These are phyloP conservation scores for Metarhizium brunneum DNA, from an alignment of 2,329 filamentous ascomycete species.

Conservation along the genomic window DNA sequence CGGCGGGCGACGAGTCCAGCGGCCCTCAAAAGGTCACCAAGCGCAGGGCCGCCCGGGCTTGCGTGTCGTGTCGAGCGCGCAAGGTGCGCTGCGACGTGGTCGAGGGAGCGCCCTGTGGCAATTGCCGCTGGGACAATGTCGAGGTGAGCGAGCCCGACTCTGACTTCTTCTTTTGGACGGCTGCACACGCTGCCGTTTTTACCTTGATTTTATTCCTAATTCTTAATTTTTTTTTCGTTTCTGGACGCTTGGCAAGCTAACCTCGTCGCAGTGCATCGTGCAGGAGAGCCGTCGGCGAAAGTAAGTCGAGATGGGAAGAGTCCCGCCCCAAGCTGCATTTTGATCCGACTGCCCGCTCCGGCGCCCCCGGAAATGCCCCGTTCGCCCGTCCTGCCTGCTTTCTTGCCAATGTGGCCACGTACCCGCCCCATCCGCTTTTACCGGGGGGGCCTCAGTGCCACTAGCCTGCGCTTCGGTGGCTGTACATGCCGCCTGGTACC, in stretches of 20 bases:
- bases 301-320: slow-evolving; percentile 40
- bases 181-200: too few species aligned
- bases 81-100: slow-evolving; percentile 94
- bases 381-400: background rate
- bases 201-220: too few species aligned
- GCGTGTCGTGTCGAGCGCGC: slow-evolving; percentile 76
- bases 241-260: background rate
- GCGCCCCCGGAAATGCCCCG: slow-evolving; percentile 1
- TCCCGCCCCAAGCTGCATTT: background rate
- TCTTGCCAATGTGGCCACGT: too few species aligned
- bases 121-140: slow-evolving; percentile 73
- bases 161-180: background rate
- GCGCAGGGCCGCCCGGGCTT: slow-evolving; percentile 82
- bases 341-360: background rate
- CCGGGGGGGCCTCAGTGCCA: background rate
- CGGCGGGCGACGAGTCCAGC: slow-evolving; percentile 16
- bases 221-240: too few species aligned
- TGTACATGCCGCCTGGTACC: background rate
- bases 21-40: slow-evolving; percentile 49
- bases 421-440: background rate
- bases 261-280: slow-evolving; percentile 46
- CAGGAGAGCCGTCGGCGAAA: slow-evolving; percentile 79
- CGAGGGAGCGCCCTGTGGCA: slow-evolving; percentile 78
- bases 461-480: background rate
- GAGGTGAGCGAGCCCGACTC: slow-evolving; percentile 32